A percentile compares a stretch with the other conserved stretches of the same genome.
phyloP scores from a whole-genome alignment of 164 flowering plant genomes.

The Sedum album region DNA sequence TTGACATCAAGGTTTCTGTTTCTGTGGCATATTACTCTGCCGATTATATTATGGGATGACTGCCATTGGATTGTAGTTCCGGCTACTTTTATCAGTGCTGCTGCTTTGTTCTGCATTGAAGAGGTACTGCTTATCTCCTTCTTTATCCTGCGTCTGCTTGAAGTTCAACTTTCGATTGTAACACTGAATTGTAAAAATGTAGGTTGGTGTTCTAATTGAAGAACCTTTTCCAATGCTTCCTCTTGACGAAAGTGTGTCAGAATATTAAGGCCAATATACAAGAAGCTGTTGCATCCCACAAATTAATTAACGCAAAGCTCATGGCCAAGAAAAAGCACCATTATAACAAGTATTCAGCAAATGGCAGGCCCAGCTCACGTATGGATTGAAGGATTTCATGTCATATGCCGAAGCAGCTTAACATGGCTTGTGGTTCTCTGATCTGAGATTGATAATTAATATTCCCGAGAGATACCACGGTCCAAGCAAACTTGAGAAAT shows the following conservation, averaged over 20 bases:
- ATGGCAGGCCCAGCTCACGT: constrained; percentile 43
- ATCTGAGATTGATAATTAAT: neutral
- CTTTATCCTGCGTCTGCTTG: neutral
- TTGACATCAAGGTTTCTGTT: constrained; percentile 88
- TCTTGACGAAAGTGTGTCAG: constrained; percentile 65
- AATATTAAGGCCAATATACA: constrained; percentile 35
- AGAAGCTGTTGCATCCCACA: constrained; percentile 51
- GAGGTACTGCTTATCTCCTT: constrained; percentile 44
- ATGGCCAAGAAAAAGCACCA: constrained; percentile 33
- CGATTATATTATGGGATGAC: constrained; percentile 92
- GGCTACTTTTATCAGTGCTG: constrained; percentile 92
- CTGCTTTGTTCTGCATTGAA: constrained; percentile 96
- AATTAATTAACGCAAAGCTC: constrained; percentile 34
- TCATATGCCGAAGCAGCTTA: neutral
- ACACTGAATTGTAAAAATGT: neutral
- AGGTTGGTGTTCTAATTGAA: constrained; percentile 98
- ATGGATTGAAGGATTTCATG: constrained; percentile 8
- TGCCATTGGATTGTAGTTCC: constrained; percentile 97
- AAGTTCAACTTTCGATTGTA: neutral
- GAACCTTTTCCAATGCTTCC: constrained; percentile 96
- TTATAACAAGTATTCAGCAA: constrained; percentile 27
- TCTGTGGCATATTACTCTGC: constrained; percentile 95
- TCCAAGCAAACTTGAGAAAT: neutral
- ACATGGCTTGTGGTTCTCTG: neutral
- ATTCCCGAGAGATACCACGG: no score